Evolutionary conservation across 2,329 filamentous ascomycete species (phyloP).

Genomic region (Botrytis fabae): DNA sequence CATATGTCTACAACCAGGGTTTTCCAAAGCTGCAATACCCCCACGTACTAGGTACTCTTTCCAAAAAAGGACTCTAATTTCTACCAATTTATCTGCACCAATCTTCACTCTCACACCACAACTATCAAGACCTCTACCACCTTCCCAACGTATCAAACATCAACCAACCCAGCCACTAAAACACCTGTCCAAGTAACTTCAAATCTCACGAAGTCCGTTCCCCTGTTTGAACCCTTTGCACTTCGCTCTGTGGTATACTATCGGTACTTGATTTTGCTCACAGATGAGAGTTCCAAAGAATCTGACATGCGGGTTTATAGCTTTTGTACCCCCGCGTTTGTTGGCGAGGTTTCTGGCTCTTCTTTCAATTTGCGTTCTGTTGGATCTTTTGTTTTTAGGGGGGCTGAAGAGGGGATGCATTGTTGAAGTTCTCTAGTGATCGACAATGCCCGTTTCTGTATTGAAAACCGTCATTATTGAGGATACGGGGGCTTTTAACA

Average conservation of each 20-base stretch:
- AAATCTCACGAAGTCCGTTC: not conserved
- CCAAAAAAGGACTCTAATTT: not conserved
- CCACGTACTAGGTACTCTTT: not conserved
- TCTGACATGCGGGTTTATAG: not conserved
- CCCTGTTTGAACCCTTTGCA: not conserved
- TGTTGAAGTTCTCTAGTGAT: not conserved
- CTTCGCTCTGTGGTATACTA: not conserved
- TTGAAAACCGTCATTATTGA: not conserved
- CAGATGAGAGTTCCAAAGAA: not conserved
- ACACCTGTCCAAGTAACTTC: fast-evolving
- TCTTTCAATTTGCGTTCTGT: not conserved
- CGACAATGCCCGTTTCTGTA: fast-evolving
- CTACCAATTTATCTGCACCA: not conserved
- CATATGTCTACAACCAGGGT: not conserved
- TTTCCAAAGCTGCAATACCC: not conserved
- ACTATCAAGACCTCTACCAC: not conserved
- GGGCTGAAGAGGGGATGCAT: not conserved
- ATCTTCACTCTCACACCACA: not conserved
- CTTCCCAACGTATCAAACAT: not conserved
- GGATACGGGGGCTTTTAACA: not conserved
- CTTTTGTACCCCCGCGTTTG: not conserved
- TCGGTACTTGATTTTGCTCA: not conserved
- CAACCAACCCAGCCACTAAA: not conserved
- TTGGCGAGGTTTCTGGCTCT: not conserved
- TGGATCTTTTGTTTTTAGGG: not conserved